These are phyloP conservation scores for Proliferodiscus dingleyae DNA, from an alignment of 2,329 filamentous ascomycete genomes.

Conservation along the genomic window DNA sequence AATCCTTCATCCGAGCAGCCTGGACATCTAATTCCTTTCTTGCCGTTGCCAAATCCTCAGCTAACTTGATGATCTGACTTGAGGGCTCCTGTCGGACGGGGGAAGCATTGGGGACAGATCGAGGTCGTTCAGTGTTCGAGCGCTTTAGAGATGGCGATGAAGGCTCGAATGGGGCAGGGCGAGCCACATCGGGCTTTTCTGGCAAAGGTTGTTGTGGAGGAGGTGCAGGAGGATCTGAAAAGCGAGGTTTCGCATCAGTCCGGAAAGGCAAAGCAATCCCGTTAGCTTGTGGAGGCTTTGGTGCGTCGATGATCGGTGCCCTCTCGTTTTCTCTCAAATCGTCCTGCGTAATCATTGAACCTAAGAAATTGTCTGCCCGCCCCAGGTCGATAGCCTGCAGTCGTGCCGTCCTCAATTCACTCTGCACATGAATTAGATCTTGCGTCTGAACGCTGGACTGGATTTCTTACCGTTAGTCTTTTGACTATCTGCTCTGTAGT, in stretches of 20 bases:
- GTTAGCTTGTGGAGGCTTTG: conserved; percentile 44
- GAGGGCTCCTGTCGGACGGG: conserved; percentile 48
- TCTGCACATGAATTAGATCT: conserved; percentile 44
- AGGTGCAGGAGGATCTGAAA: conserved; percentile 88
- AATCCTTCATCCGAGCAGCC: conserved; percentile 68
- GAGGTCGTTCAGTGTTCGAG: conserved; percentile 69
- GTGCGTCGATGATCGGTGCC: conserved; percentile 41
- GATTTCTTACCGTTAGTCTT: conserved; percentile 38
- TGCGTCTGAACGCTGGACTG: not conserved
- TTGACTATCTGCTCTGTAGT: conserved; percentile 95
- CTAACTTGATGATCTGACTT: conserved; percentile 76
- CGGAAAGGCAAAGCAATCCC: conserved; percentile 47
- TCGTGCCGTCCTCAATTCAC: conserved; percentile 84
- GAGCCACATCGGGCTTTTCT: conserved; percentile 76
- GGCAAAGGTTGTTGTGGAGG: conserved; percentile 90
- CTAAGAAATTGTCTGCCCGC: conserved; percentile 77
- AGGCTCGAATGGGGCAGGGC: conserved; percentile 38
- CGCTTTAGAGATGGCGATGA: conserved; percentile 64
- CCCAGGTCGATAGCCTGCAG: conserved; percentile 82
- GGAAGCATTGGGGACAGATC: conserved; percentile 44
- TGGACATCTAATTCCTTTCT: conserved; percentile 87
- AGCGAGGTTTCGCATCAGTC: conserved; percentile 73
- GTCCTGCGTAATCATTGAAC: conserved; percentile 70
- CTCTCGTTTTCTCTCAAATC: conserved; percentile 55
- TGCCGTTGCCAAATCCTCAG: conserved; percentile 76